Evolutionary conservation across 257 asterid genomes (phyloP), one percentile per base, ranked within the genome.

Genomic region (Fraxinus anomala): DNA sequence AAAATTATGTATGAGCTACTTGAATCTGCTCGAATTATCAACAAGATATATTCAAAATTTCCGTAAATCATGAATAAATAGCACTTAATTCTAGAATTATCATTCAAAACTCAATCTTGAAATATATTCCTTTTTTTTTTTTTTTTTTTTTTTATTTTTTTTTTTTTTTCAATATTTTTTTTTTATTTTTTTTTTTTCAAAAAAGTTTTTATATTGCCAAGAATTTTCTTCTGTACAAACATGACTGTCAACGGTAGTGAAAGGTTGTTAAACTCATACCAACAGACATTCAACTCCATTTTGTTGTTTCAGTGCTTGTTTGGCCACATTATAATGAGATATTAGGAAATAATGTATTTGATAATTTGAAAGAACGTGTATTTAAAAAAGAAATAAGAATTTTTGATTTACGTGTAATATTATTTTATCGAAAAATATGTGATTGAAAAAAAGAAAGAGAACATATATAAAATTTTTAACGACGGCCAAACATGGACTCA

Each of bases 261-360:
- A 80, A 69, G 83, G 76, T 26, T 56, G n/a, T 68, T 26, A n/a
- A n/a, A 44, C 16, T 12, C 5, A 2, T 44, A 5, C 39, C n/a
- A 6, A 49, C 68, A 30, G 56, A 42, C 73, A 34, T 7, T 69
- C 37, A 24, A 69, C 36, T 47, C 34, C 11, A 31, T 9, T n/a
- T 54, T 12, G 11, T 49, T 7, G 6, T 26, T 28, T 44, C 3
- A 31, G 34, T 31, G 34, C 34, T 31, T 3, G 34, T 33, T 33
- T 33, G 36, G 36, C 36, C 34, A 5, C 34, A 0, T 33, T 33
- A 4, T 33, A 31, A 31, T 4, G 36, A 33, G 6, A 0, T 33
- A 33, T 4, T 4, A 33, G 36, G 36, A 33, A 3, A 33, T 33
- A 33, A 33, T 3, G 0, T 33, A 33, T 33, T 33, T 33, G n/a